Base-by-base conservation (phyloP, 495 filamentous ascomycete genomes). In the Cercophora newfieldiana region DNA sequence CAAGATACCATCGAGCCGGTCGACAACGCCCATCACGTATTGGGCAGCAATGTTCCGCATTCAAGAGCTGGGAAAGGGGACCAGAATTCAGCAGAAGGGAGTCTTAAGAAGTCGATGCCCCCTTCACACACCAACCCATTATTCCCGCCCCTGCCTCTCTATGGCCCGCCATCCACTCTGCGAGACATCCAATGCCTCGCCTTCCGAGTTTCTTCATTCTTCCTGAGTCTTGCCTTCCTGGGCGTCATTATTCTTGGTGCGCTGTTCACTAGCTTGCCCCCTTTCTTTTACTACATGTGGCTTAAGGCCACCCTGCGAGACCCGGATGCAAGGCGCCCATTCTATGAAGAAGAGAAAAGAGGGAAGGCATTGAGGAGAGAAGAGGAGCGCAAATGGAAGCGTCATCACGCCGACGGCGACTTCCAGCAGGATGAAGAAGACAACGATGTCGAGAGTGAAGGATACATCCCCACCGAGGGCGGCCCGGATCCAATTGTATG, bases 141-240 rank as follows among this genome's bases (percentile, higher is more conserved):
- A 1, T 98, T 98, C 70, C 94, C 94, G 12, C 90, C 92, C 8
- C 75, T 98, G 16, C 94, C 94, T 0, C 78, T 91, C 2, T 97
- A 97, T 67, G 91, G 90, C 0, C 89, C 93, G 0, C 88, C 93
- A 0, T 87, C 90, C 2, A 24, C 82, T 1, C 62, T 89, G 26
- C 78, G 88, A 47, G 81, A 85, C 33, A 26, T 93, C n/a, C 89
- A 92, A 65, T 90, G 83, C 72, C 75, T 80, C 28, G 71, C 76
- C 7, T 89, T 94, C 55, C 85, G 88, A 12, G 64, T 80, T 16
- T 79, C 87, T 0, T 93, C 93, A 0, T 89, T 91, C 58, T 79
- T 94, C 21, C 79, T 96, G 7, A 94, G 92, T 24, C 77, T 96
- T 2, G 80, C 80, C 1, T 96, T 97, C 72, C 80, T 98, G 1